These are phyloP conservation scores for Zalaria sp. DNA, from an alignment of 2,329 filamentous ascomycete species.

Conservation along the genomic window DNA sequence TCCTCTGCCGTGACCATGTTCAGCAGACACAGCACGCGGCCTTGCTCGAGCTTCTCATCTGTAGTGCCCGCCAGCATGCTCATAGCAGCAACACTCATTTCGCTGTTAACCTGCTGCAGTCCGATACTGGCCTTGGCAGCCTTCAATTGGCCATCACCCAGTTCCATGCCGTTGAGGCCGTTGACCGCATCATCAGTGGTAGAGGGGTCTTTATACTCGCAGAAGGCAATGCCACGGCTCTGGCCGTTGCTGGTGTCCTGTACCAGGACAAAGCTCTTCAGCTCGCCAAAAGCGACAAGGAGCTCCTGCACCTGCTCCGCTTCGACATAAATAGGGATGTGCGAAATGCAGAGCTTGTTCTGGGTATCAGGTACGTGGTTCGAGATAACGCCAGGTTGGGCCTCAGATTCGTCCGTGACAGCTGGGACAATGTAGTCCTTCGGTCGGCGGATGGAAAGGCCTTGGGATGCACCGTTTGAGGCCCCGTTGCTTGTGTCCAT, in stretches of 20 bases:
- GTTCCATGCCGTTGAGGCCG: constrained; percentile 81
- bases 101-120: constrained; percentile 82
- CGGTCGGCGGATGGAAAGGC: constrained; percentile 68
- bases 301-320: constrained; percentile 90
- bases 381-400: constrained; percentile 64
- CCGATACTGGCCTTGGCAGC: constrained; percentile 85
- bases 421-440: constrained; percentile 96
- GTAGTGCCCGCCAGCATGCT: constrained; percentile 83
- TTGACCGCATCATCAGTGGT: constrained; percentile 78
- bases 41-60: constrained; percentile 61
- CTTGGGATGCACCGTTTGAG: constrained; percentile 38
- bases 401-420: constrained; percentile 55
- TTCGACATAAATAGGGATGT: constrained; percentile 73
- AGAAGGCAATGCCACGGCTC: constrained; percentile 80
- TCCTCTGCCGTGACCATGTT: constrained; percentile 99
- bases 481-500: constrained; percentile 34
- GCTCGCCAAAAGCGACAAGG: constrained; percentile 76
- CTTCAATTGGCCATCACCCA: constrained; percentile 74
- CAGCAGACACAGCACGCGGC: constrained; percentile 76
- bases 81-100: constrained; percentile 96
- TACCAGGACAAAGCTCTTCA: constrained; percentile 82
- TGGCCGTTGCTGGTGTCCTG: constrained; percentile 77
- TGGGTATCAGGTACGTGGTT: constrained; percentile 77
- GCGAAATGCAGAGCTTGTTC: constrained; percentile 87
- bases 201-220: constrained; percentile 70